phyloP scores from a whole-genome alignment of 2,329 filamentous ascomycete genomes.

The Dactylonectria estremocensis region DNA sequence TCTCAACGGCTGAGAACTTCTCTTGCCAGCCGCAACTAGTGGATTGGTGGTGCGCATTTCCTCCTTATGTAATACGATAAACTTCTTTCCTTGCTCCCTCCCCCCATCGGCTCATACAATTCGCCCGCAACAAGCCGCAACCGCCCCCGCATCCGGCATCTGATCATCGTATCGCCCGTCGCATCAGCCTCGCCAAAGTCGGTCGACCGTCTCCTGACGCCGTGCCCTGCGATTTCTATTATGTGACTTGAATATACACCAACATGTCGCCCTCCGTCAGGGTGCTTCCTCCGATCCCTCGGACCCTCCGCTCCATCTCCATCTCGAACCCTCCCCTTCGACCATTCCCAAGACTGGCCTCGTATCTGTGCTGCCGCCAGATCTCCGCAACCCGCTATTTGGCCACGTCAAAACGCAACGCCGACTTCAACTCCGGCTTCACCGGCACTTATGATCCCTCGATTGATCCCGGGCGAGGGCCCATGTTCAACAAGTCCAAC shows the following conservation, averaged over 20 bases:
- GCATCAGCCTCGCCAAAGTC: conserved; percentile 37
- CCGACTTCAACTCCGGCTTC: conserved; percentile 71
- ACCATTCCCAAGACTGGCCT: conserved; percentile 15
- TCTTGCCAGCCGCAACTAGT: neutral
- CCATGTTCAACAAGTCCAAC: conserved; percentile 71
- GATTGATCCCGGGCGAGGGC: conserved; percentile 67
- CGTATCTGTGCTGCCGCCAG: conserved; percentile 38
- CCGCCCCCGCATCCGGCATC: conserved; percentile 45
- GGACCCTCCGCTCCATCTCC: conserved; percentile 30
- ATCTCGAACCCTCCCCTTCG: conserved; percentile 28
- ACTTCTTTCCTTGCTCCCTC: conserved; percentile 1
- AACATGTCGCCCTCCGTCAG: conserved; percentile 47
- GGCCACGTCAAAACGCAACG: conserved; percentile 57
- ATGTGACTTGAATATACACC: conserved; percentile 40
- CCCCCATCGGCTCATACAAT: conserved; percentile 28
- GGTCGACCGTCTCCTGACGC: conserved; percentile 40
- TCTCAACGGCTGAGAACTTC: neutral
- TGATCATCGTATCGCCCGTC: conserved; percentile 38
- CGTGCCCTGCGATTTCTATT: conserved; percentile 35
- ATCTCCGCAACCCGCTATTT: conserved; percentile 45
- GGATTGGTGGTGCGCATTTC: neutral
- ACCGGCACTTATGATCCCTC: conserved; percentile 72
- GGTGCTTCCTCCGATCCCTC: conserved; percentile 39
- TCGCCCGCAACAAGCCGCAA: conserved; percentile 39
- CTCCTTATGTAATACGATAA: conserved; percentile 30